Evolutionary conservation across 192 early-diverging fungal species (phyloP), one percentile per base, ranked within the genome.

Genomic region (Gigaspora rosea): DNA sequence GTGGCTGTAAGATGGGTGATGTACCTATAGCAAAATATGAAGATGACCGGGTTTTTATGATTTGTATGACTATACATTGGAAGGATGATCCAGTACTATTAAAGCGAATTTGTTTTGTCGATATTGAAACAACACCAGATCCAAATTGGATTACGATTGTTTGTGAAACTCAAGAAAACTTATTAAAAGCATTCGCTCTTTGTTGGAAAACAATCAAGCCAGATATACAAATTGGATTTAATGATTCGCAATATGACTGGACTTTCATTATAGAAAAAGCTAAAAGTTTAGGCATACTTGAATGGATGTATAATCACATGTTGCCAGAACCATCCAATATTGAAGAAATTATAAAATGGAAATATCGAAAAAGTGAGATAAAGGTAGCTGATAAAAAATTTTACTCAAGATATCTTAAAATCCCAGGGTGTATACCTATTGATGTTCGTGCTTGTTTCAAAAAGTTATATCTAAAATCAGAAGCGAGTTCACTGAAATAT

Each of bases 301-400:
- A 72, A 56, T 72, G 50, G 70, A 72, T 72, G 70, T 72, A 2
- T 22, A 72, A 72, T 33, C 54, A 57, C 8, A 72, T 72, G 33
- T 72, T 52, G 5, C 9, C 9, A 5, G 9, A 54, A 4, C 4
- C 52, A 9, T 54, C 5, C 2, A 54, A 2, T 9, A 4, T 54
- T 18, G 52, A 54, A 54, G 5, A 54, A 54, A 54, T 54, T 54
- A 54, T 4, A 54, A 54, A 54, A 54, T 54, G 52, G 52, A 2
- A 54, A 54, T 54, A 54, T 9, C 52, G n/a, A n/a, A n/a, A n/a
- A n/a, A n/a, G n/a, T n/a, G n/a, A n/a, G n/a, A n/a, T n/a, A n/a
- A n/a, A n/a, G n/a, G n/a, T n/a, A n/a, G n/a, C n/a, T n/a, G n/a
- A n/a, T n/a, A n/a, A n/a, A n/a, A n/a, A n/a, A n/a, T n/a, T n/a